Percentiles rank a stretch among this genome's conserved stretches.
These are phyloP conservation scores for Aureobasidium sp. DNA, from an alignment of 2,329 filamentous ascomycete genomes.

Conservation along the genomic window DNA sequence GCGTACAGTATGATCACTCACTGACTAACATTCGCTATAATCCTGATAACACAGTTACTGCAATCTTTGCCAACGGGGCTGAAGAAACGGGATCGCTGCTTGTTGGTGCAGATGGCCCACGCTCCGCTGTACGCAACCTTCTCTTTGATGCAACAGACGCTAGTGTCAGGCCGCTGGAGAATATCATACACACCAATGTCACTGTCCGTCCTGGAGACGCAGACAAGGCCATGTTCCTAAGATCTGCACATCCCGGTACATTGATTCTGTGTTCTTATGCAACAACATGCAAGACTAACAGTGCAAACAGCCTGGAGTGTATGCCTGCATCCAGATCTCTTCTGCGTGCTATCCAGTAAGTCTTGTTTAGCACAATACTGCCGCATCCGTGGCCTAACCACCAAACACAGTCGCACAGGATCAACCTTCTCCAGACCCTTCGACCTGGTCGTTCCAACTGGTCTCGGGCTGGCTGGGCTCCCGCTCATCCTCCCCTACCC, in stretches of 20 bases:
- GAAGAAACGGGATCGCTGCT: slow-evolving; percentile 19
- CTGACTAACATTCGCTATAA: slow-evolving; percentile 5
- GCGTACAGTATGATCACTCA: neutral
- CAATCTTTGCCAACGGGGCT: slow-evolving; percentile 19
- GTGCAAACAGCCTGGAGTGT: neutral
- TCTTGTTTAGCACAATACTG: neutral
- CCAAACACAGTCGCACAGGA: slow-evolving; percentile 15
- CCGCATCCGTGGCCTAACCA: neutral
- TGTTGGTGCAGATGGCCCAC: slow-evolving; percentile 23
- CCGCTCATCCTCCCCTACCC: neutral
- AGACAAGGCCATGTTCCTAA: slow-evolving; percentile 17
- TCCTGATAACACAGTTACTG: slow-evolving; percentile 16
- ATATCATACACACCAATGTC: slow-evolving; percentile 18
- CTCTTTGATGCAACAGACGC: slow-evolving; percentile 7
- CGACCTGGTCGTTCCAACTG: slow-evolving; percentile 20
- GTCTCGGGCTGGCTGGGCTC: slow-evolving; percentile 19
- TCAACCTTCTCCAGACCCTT: slow-evolving; percentile 17
- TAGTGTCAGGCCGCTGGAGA: neutral
- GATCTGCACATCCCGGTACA: slow-evolving; percentile 18
- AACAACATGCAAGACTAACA: neutral
- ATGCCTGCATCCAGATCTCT: slow-evolving; percentile 14
- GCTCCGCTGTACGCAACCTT: slow-evolving; percentile 21
- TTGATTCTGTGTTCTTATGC: neutral
- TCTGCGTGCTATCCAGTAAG: slow-evolving; percentile 14
- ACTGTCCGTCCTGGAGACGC: slow-evolving; percentile 18